Percentiles rank a stretch among this genome's conserved stretches.
Evolutionary conservation across 305 asterid genomes (phyloP).

Genomic region (Fraxinus baroniana): DNA sequence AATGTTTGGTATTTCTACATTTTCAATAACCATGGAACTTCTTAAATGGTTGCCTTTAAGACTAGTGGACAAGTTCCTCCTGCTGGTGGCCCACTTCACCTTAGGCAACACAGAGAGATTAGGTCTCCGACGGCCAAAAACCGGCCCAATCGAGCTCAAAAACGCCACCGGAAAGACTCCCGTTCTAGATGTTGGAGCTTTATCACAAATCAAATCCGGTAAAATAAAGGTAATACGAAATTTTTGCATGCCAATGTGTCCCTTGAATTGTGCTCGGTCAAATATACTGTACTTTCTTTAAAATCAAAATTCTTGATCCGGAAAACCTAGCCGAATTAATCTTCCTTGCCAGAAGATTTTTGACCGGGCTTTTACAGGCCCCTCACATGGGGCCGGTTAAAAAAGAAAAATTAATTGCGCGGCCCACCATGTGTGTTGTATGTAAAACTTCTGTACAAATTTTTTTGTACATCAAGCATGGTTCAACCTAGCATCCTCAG

Average conservation of each 20-base stretch:
- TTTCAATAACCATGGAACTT: conserved; percentile 62
- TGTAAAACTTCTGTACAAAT: no score
- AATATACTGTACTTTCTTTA: not conserved
- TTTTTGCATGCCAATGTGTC: not conserved
- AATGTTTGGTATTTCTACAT: conserved; percentile 78
- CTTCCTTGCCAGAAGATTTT: no score
- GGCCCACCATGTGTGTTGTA: no score
- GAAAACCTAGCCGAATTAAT: not conserved
- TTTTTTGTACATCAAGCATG: no score
- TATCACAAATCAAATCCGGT: conserved; percentile 60
- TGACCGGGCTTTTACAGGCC: no score
- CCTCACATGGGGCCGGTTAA: no score
- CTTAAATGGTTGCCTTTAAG: conserved; percentile 73
- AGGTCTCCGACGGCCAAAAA: conserved; percentile 82
- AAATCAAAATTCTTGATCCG: not conserved
- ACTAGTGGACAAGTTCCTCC: conserved; percentile 67
- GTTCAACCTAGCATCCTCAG: not conserved
- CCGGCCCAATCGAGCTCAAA: conserved; percentile 86
- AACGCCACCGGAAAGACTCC: conserved; percentile 93
- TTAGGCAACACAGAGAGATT: conserved; percentile 59
- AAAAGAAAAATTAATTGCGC: no score
- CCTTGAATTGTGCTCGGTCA: not conserved
- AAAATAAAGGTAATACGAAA: conserved; percentile 56
- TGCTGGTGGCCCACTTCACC: conserved; percentile 47
- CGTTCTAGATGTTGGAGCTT: conserved; percentile 84